These are phyloP conservation scores for Cylindrotheca closterium DNA, from an alignment of 108 stramenopile genomes.

Conservation along the genomic window DNA sequence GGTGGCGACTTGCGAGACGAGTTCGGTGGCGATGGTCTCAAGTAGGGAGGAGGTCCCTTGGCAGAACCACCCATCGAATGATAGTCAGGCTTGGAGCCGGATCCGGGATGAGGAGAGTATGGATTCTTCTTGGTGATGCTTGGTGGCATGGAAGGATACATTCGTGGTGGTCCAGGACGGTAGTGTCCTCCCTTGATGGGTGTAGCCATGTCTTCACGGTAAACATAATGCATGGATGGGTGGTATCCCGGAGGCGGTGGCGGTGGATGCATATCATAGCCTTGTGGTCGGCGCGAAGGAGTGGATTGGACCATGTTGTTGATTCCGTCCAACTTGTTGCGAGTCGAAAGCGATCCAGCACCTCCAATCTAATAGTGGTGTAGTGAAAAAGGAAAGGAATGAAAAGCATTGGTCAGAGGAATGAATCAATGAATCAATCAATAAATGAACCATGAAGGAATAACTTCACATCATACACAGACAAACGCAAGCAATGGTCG, in stretches of 20 bases:
- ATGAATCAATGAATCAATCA: background rate
- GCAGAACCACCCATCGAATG: slow-evolving; percentile 3
- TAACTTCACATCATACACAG: background rate
- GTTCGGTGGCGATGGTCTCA: too few species aligned
- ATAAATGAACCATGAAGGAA: background rate
- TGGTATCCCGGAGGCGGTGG: background rate
- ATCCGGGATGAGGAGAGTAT: slow-evolving; percentile 7
- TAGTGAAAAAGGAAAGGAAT: too few species aligned
- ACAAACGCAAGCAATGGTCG: too few species aligned
- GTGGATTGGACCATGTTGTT: slow-evolving; percentile 40
- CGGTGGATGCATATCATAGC: slow-evolving; percentile 1
- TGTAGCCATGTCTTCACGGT: slow-evolving; percentile 8
- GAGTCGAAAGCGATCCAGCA: slow-evolving; percentile 19
- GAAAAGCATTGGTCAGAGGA: too few species aligned
- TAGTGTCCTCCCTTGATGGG: slow-evolving; percentile 16
- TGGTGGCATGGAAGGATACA: slow-evolving; percentile 14
- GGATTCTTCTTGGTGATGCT: background rate
- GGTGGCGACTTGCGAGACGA: slow-evolving; percentile 4
- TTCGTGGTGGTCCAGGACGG: slow-evolving; percentile 2
- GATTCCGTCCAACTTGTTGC: slow-evolving; percentile 44
- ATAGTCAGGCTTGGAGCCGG: slow-evolving; percentile 9
- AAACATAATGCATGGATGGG: slow-evolving; percentile 16
- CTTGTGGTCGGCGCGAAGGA: background rate
- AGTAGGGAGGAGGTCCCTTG: background rate
- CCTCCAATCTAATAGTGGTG: slow-evolving; percentile 32